Evolutionary conservation across 2,329 filamentous ascomycete species (phyloP).

Genomic region (Pseudocercospora crystallina): DNA sequence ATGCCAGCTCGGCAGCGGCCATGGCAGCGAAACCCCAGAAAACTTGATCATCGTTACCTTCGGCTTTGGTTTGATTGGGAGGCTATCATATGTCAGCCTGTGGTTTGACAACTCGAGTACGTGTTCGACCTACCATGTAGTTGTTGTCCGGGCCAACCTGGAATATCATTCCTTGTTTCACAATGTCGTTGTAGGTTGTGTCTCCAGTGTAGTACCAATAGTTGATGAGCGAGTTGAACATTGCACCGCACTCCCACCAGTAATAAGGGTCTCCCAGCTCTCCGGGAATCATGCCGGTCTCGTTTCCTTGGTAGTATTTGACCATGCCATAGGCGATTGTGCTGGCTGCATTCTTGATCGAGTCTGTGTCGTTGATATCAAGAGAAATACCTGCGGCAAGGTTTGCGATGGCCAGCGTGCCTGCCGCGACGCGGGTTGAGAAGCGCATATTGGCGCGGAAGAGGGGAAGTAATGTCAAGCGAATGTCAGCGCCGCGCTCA

Average conservation of each 20-base stretch:
- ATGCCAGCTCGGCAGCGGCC: conserved; percentile 54
- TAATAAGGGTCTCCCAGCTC: conserved; percentile 65
- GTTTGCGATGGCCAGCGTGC: conserved; percentile 15
- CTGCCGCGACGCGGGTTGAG: conserved; percentile 6
- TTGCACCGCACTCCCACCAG: conserved; percentile 65
- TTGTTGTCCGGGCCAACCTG: conserved; percentile 60
- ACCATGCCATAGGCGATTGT: conserved; percentile 50
- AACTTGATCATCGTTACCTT: conserved; percentile 56
- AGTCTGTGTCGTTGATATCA: conserved; percentile 34
- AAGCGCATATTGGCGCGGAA: conserved; percentile 10
- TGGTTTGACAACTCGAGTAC: no score
- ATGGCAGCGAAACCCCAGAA: conserved; percentile 58
- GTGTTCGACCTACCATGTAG: conserved; percentile 47
- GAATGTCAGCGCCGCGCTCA: neutral
- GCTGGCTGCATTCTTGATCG: conserved; percentile 43
- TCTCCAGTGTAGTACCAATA: conserved; percentile 70
- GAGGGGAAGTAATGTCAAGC: neutral
- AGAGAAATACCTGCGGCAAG: conserved; percentile 14
- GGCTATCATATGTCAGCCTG: conserved; percentile 36
- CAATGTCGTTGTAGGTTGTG: conserved; percentile 59
- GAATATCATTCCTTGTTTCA: conserved; percentile 57
- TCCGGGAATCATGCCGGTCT: conserved; percentile 51
- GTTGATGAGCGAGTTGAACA: conserved; percentile 68
- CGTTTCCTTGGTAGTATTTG: conserved; percentile 54
- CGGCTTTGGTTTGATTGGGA: conserved; percentile 35